These are phyloP conservation scores for Dryas integrifolia DNA, from an alignment of 331 rosid genomes.

Conservation along the genomic window DNA sequence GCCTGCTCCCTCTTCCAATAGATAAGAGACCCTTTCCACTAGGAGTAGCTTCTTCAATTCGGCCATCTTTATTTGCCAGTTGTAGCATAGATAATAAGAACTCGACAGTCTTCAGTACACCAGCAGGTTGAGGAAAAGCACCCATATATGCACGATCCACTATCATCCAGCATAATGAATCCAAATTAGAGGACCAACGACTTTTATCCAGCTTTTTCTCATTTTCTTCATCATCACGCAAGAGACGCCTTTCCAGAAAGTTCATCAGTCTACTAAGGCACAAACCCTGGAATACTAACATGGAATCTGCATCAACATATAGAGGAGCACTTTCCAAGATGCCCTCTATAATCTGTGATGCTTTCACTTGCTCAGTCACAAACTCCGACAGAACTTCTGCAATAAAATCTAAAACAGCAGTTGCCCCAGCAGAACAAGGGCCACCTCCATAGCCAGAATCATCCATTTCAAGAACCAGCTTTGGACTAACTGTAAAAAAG, in stretches of 20 bases:
- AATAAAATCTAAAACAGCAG: slow-evolving; percentile 89
- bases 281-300: slow-evolving; percentile 92
- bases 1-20: slow-evolving; percentile 86
- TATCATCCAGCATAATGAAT: slow-evolving; percentile 91
- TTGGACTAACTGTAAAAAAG: slow-evolving; percentile 66
- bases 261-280: slow-evolving; percentile 92
- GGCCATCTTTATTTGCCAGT: slow-evolving; percentile 94
- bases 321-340: slow-evolving; percentile 86
- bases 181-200: slow-evolving; percentile 96
- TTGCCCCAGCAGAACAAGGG: slow-evolving; percentile 97
- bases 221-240: slow-evolving; percentile 97
- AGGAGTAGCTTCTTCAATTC: slow-evolving; percentile 92
- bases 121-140: slow-evolving; percentile 91
- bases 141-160: slow-evolving; percentile 99
- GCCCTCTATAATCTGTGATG: slow-evolving; percentile 69
- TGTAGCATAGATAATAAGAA: slow-evolving; percentile 97
- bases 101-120: slow-evolving; percentile 83
- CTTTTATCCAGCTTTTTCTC: slow-evolving; percentile 90
- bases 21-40: slow-evolving; percentile 85
- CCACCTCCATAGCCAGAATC: slow-evolving; percentile 99
- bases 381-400: slow-evolving; percentile 97
- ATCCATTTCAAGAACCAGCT: slow-evolving; percentile 77
- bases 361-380: slow-evolving; percentile 87
- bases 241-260: slow-evolving; percentile 92
- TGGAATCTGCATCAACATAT: slow-evolving; percentile 70